Evolutionary conservation across 805 yeast species (phyloP).

Genomic region (Saccharomycodes ludwigii): DNA sequence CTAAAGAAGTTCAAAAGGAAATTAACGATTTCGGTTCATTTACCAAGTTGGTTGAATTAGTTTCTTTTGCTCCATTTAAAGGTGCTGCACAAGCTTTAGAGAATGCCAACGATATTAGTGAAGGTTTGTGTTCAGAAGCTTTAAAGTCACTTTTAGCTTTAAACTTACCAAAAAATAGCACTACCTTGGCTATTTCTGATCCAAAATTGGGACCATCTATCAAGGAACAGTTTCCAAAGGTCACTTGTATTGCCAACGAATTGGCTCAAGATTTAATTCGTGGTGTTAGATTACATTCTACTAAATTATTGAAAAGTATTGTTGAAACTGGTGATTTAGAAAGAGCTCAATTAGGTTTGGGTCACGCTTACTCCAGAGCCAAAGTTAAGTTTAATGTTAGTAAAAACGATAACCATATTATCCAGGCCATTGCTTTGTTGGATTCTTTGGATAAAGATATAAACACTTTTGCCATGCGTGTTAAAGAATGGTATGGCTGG

Average conservation of each 20-base stretch:
- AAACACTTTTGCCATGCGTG: slow-evolving; percentile 95
- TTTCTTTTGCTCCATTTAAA: slow-evolving; percentile 94
- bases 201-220: slow-evolving; percentile 93
- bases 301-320: slow-evolving; percentile 78
- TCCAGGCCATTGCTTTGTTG: slow-evolving; percentile 94
- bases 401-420: slow-evolving; percentile 97
- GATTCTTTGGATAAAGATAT: slow-evolving; percentile 98
- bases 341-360: slow-evolving; percentile 96
- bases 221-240: slow-evolving; percentile 78
- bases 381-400: slow-evolving; percentile 98
- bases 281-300: slow-evolving; percentile 87
- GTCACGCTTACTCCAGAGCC: slow-evolving; percentile 98
- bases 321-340: slow-evolving; percentile 84
- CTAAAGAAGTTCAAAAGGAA: slow-evolving; percentile 89
- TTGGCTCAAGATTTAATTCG: slow-evolving; percentile 89
- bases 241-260: slow-evolving; percentile 85
- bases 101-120: slow-evolving; percentile 95
- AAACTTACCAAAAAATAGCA: slow-evolving; percentile 66
- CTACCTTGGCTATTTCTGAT: slow-evolving; percentile 80
- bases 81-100: slow-evolving; percentile 99
- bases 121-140: slow-evolving; percentile 90
- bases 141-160: slow-evolving; percentile 81
- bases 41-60: slow-evolving; percentile 85
- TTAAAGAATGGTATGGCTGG: slow-evolving; percentile 98
- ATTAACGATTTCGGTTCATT: slow-evolving; percentile 75